Evolutionary conservation across 352 stramenopile genomes (phyloP).

Genomic region (Phytophthora citricola): DNA sequence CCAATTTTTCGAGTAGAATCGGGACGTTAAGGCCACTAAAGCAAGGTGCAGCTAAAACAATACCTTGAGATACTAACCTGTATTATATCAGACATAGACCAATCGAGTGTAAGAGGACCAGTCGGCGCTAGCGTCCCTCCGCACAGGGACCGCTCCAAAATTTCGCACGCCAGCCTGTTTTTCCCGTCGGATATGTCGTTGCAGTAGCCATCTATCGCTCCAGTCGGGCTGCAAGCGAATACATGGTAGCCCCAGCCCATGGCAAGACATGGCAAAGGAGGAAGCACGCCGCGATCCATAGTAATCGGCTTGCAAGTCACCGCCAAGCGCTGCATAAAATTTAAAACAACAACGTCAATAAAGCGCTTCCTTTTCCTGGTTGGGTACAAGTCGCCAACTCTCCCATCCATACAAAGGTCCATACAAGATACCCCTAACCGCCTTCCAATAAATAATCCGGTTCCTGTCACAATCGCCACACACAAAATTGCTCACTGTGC

Average conservation of each 20-base stretch:
- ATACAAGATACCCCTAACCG: constrained; percentile 22
- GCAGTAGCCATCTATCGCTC: not conserved
- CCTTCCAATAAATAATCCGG: constrained; percentile 28
- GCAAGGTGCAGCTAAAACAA: too few relatives aligned
- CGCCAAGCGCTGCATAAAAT: too few relatives aligned
- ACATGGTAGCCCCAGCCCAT: too few relatives aligned
- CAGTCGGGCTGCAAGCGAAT: constrained; percentile 1
- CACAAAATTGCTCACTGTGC: constrained; percentile 8
- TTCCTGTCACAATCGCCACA: constrained; percentile 6
- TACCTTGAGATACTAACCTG: not conserved
- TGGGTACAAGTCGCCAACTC: constrained; percentile 16
- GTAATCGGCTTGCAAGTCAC: not conserved
- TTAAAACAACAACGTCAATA: too few relatives aligned
- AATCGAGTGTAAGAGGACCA: not conserved
- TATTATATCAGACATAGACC: not conserved
- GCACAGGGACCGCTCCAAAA: constrained; percentile 23
- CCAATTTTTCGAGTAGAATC: constrained; percentile 3
- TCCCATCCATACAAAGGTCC: constrained; percentile 17
- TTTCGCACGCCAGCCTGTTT: constrained; percentile 35
- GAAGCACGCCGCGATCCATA: not conserved
- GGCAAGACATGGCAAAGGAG: too few relatives aligned
- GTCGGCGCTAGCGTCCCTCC: not conserved
- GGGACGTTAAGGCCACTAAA: not conserved
- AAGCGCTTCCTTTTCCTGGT: too few relatives aligned
- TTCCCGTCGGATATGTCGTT: constrained; percentile 12